Base-by-base conservation (phyloP, 2,329 filamentous ascomycete species). In the Neodidymelliopsis sp. region DNA sequence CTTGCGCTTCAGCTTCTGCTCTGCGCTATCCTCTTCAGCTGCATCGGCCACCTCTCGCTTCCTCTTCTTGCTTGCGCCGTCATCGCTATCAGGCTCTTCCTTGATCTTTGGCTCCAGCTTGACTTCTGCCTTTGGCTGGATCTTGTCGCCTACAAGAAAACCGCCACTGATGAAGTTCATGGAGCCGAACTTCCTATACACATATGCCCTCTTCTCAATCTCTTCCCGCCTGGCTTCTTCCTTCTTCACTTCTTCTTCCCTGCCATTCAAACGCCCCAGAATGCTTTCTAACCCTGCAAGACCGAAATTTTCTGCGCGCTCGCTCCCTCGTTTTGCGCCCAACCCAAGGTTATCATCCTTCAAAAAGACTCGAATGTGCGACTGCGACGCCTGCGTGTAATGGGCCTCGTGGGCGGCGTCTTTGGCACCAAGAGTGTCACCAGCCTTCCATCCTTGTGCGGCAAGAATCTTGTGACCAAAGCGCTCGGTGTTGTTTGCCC, bases 301-400 rank as follows among this genome's bases (percentile, higher is more conserved):
- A 0, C 93, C 94, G 16, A 93, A 95, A 56, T 91, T 82, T 57
- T 91, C 86, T 4, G 80, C 76, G 28, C 80, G 76, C 58, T 87
- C 86, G 62, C 84, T 85, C 44, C 87, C 87, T 56, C 84, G 81
- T 71, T 88, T 88, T 57, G 92, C 94, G 22, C 94, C 94, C 31
- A 99, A 79, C 2, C 94, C 94, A 31, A 96, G 83, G 62, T 87
- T 95, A 70, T 97, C 91, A 67, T 97, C 92, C 68, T 96, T 96
- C 56, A 97, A 75, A 22, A 85, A 76, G 28, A 96, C 89, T 51
- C 88, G 87, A 63, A 97, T 94, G 69, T 95, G 90, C 3, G 90
- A 90, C 19, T 89, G 83, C 71, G 89, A 95, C 29, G 90, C 91
- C 3, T 85, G 83, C 16, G 88, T 92, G 73, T 92, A 89, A 54